Evolutionary conservation across 805 yeast species (phyloP), one percentile per base, ranked within the genome.

Genomic region (Ogataea degrootiae): DNA sequence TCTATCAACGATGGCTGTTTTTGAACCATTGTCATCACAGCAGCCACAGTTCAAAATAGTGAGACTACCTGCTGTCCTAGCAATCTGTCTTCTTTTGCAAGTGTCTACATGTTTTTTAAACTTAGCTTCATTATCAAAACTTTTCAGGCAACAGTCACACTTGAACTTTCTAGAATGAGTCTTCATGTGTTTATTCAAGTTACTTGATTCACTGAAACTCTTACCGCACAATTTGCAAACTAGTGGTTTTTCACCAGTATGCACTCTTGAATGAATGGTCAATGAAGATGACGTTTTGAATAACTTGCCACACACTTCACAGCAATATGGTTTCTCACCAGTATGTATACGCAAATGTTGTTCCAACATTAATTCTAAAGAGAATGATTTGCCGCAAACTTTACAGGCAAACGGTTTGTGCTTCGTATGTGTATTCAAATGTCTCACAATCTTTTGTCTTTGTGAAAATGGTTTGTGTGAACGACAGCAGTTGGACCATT

Each of bases 241-340:
- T 54, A 92, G 70, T 3, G 97, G 97, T 64, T 85, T 88, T 50
- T 85, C 92, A 2, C 97, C 97, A 0, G 96, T 86, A 65, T 92
- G 99, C 2, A 83, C 83, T 50, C 98, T 73, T 41, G 77, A 66
- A 67, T 94, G 98, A 31, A 92, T 88, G 1, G 89, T 84, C 40
- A 91, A 71, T 15, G 94, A 83, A 4, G 94, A 83, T 29, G 87
- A 78, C 2, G 96, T 88, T 11, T 96, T 85, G 69, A 92, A 92
- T 23, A 71, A 63, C 63, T 89, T 91, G 5, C 77, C 83, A 65
- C 99, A 92, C 1, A 71, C 61, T 23, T 75, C 70, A 65, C 99
- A 92, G 45, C 65, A 65, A 63, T 75, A 90, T 1, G 98, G 98
- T 59, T 82, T 86, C 58, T 90, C 97, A 2, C 97, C 97, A 1